A percentile compares a stretch with the other conserved stretches of the same genome.
These are phyloP conservation scores for Debaryomyces robertsiae DNA, from an alignment of 1,139 yeast genomes.

Conservation along the genomic window DNA sequence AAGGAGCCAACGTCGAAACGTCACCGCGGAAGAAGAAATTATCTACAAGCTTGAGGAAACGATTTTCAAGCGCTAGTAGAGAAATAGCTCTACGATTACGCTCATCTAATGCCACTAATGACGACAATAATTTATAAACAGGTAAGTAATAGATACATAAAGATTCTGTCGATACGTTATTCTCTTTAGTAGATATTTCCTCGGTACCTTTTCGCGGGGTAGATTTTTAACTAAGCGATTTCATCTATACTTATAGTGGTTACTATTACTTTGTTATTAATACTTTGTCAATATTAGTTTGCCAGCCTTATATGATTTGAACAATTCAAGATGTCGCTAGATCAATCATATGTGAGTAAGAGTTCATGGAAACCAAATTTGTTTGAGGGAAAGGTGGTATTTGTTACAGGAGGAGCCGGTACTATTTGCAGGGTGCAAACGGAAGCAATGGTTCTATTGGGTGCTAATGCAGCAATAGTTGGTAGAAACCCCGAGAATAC, in stretches of 20 bases:
- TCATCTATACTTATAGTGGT: too few species aligned
- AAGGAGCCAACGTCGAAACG: neutral
- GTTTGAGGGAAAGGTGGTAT: slow-evolving; percentile 80
- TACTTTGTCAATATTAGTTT: too few species aligned
- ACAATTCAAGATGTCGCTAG: slow-evolving; percentile 19
- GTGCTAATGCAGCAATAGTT: slow-evolving; percentile 83
- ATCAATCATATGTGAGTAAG: slow-evolving; percentile 28
- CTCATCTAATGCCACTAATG: slow-evolving; percentile 8
- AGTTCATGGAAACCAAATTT: slow-evolving; percentile 56
- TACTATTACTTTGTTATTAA: too few species aligned
- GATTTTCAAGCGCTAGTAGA: slow-evolving; percentile 26
- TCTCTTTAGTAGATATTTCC: neutral
- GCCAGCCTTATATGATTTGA: neutral
- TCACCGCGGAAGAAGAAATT: slow-evolving; percentile 10
- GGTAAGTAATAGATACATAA: slow-evolving; percentile 6
- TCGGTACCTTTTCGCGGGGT: slow-evolving; percentile 2
- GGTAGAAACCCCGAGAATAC: slow-evolving; percentile 77
- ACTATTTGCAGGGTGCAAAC: slow-evolving; percentile 86
- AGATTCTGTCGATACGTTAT: neutral
- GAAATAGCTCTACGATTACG: slow-evolving; percentile 22
- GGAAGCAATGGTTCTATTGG: slow-evolving; percentile 77
- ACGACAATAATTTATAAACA: slow-evolving; percentile 5
- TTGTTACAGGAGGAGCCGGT: slow-evolving; percentile 95
- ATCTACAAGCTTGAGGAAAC: slow-evolving; percentile 14
- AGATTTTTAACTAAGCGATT: neutral